A percentile compares a stretch with the other conserved stretches of the same genome.
phyloP scores from a whole-genome alignment of 352 stramenopile species.

The Pythium apleroticum region DNA sequence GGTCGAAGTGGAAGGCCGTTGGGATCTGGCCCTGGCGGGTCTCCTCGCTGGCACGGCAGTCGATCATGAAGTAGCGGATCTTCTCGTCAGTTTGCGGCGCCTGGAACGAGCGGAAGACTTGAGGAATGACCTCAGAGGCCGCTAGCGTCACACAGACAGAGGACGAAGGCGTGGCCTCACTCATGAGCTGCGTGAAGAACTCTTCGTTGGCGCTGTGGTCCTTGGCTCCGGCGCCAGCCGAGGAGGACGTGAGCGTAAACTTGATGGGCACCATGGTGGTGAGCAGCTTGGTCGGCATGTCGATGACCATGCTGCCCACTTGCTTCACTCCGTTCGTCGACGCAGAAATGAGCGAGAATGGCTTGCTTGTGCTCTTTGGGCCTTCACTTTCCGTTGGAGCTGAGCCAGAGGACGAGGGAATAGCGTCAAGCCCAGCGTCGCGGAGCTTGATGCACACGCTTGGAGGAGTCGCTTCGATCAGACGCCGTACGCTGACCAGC shows the following conservation, averaged over 20 bases:
- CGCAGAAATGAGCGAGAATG: constrained; percentile 57
- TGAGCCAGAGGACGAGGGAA: background rate
- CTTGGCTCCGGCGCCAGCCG: constrained; percentile 19
- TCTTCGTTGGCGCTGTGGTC: constrained; percentile 37
- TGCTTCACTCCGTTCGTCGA: constrained; percentile 49
- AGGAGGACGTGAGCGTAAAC: constrained; percentile 10
- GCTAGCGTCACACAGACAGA: constrained; percentile 61
- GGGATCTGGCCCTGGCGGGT: constrained; percentile 55
- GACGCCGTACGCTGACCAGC: constrained; percentile 36
- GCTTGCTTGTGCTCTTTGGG: constrained; percentile 24
- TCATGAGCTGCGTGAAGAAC: constrained; percentile 60
- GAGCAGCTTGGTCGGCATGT: constrained; percentile 72
- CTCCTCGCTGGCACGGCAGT: constrained; percentile 60
- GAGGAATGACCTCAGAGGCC: constrained; percentile 58
- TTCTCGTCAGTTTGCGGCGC: constrained; percentile 29
- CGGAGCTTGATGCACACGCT: constrained; percentile 58
- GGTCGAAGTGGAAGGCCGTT: constrained; percentile 78
- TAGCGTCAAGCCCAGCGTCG: constrained; percentile 30
- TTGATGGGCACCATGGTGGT: constrained; percentile 37
- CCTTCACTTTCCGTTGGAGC: background rate
- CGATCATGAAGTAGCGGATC: constrained; percentile 78
- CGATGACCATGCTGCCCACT: constrained; percentile 60
- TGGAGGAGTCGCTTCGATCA: constrained; percentile 66
- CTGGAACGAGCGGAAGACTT: constrained; percentile 74
- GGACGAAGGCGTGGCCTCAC: constrained; percentile 42